These are phyloP conservation scores for Diaporthe australafricana DNA, from an alignment of 2,329 filamentous ascomycete species.

Conservation along the genomic window DNA sequence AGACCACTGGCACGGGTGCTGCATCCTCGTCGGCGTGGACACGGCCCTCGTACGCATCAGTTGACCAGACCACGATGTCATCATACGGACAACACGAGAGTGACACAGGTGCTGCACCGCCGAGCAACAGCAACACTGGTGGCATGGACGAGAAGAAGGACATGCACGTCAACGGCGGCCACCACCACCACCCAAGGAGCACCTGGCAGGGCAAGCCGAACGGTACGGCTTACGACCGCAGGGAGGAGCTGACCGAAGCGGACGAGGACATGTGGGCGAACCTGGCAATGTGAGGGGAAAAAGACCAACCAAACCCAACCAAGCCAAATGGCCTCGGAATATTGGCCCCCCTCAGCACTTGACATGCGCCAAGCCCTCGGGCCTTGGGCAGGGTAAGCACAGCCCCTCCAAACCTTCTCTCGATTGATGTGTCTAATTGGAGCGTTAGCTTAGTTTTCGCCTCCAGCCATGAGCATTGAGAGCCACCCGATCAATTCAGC, in stretches of 20 bases:
- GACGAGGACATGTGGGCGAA: constrained; percentile 36
- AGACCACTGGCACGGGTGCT: constrained; percentile 4
- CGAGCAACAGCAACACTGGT: too few species aligned
- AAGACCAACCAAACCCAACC: too few species aligned
- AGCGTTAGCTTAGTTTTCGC: constrained; percentile 6
- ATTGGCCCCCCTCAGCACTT: constrained; percentile 25
- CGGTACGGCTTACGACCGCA: constrained; percentile 32
- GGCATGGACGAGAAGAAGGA: constrained; percentile 23
- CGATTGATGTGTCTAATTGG: not conserved
- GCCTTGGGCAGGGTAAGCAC: constrained; percentile 15
- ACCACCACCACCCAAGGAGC: not conserved
- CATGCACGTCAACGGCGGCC: not conserved
- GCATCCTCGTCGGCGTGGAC: constrained; percentile 1
- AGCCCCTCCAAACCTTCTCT: not conserved
- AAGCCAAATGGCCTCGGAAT: not conserved
- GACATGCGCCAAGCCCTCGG: constrained; percentile 9
- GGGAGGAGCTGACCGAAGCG: constrained; percentile 32
- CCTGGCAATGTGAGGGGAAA: constrained; percentile 14
- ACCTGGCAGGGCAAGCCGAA: constrained; percentile 31
- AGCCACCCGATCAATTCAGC: not conserved
- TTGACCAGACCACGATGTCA: constrained; percentile 11
- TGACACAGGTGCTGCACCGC: not conserved
- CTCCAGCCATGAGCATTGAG: not conserved
- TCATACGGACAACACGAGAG: constrained; percentile 14
- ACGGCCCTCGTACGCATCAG: not conserved